Conservation (phyloP, 2,329 filamentous ascomycete genomes). For the Diplocarpon rosae region DNA sequence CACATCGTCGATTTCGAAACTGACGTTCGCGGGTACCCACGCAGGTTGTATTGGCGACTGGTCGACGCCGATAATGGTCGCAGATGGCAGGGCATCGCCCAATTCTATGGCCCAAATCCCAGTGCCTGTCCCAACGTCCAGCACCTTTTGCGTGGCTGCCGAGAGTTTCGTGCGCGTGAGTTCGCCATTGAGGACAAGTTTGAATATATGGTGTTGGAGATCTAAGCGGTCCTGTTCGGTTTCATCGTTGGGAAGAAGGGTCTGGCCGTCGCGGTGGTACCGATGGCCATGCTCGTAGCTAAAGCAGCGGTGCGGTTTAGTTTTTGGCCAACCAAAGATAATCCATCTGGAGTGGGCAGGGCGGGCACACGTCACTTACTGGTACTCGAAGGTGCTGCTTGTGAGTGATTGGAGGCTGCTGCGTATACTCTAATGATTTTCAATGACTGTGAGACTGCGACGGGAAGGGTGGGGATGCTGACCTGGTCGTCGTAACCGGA, state of each 20-base stretch:
- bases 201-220: slow-evolving; percentile 15
- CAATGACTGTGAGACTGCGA: background rate
- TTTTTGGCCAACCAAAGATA: too few relatives aligned
- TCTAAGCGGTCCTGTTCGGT: slow-evolving; percentile 10
- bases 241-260: slow-evolving; percentile 10
- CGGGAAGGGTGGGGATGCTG: background rate
- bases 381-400: slow-evolving; percentile 9
- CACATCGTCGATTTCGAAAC: slow-evolving; percentile 53
- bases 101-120: slow-evolving; percentile 33
- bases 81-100: slow-evolving; percentile 34
- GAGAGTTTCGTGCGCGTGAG: slow-evolving; percentile 16
- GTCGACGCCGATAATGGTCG: slow-evolving; percentile 41
- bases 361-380: background rate
- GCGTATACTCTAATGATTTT: slow-evolving; percentile 3
- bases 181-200: slow-evolving; percentile 9
- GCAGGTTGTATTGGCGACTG: slow-evolving; percentile 54
- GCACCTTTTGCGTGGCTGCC: slow-evolving; percentile 21
- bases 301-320: too few relatives aligned
- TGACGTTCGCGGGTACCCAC: slow-evolving; percentile 44
- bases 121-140: slow-evolving; percentile 32
- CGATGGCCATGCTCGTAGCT: slow-evolving; percentile 12
- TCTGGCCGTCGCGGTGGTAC: slow-evolving; percentile 13
- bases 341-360: too few relatives aligned
- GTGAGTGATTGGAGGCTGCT: slow-evolving; percentile 8
- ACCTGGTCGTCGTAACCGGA: slow-evolving; percentile 7